Base-by-base conservation (phyloP, 106 monocot genomes). In the Iris macrosiphon region DNA sequence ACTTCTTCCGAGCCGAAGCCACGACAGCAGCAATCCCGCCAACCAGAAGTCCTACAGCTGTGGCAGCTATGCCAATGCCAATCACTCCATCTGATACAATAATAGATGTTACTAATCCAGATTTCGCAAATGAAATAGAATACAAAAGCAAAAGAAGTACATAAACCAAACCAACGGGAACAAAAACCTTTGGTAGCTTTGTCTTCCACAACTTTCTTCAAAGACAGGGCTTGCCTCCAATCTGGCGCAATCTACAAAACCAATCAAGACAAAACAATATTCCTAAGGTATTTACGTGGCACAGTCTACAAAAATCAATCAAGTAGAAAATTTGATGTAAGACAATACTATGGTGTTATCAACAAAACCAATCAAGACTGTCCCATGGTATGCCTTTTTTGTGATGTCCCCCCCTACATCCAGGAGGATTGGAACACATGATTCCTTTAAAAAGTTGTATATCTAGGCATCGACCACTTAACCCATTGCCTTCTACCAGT, bases 1-100 rank as follows among this genome's bases (percentile, higher is more conserved):
- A 92, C 49, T 66, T 79, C 68, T 71, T 93, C 28, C 76, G 69
- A 22, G 79, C 57, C 24, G 69, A 62, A 21, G 83, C 61, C 23
- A 72, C 59, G 4, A 69, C 76, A 35, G 87, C 85, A 32, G 72
- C 79, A 35, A 93, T 80, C 47, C 87, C 92, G 52, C 73, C 87
- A 5, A 80, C 67, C 6, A 79, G 41, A 59, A 87, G 72, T 26
- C 87, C 83, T 14, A 87, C 64, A 24, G 83, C 79, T 22, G 82
- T 79, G 4, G 87, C 72, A 11, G 84, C 87, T 37, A 93, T 75
- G 29, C 87, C 92, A 6, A 93, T 77, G 18, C 87, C 87, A 60
- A 87, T 83, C 40, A 80, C 53, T 49, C 92, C 92, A 75, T 87
- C 83, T 93, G 73, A 25, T 32, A 18, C 44, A 16, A 30, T 21